Conservation (phyloP, 495 filamentous ascomycete genomes). For the Extremus antarcticus region DNA sequence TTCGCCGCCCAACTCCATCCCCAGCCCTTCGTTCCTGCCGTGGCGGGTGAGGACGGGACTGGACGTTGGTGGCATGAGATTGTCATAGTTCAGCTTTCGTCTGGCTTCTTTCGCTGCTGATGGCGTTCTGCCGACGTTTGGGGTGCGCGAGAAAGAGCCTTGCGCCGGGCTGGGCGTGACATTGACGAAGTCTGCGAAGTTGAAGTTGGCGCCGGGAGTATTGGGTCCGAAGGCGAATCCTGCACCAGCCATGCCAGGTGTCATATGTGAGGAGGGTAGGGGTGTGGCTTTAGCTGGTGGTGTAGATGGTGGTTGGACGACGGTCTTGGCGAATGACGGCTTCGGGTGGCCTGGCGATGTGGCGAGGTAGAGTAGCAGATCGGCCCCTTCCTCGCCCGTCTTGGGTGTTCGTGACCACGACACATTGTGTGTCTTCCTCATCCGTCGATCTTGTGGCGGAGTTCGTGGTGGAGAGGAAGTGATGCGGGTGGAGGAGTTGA, state of each 20-base stretch:
- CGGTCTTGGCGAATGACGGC: constrained; percentile 32
- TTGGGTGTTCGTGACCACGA: constrained; percentile 26
- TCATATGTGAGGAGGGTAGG: constrained; percentile 80
- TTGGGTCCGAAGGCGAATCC: constrained; percentile 43
- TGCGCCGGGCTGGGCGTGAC: constrained; percentile 93
- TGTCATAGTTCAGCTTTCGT: constrained; percentile 58
- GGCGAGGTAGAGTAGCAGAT: constrained; percentile 82
- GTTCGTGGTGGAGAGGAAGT: constrained; percentile 73
- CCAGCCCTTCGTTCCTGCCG: constrained; percentile 26
- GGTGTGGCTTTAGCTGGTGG: constrained; percentile 70
- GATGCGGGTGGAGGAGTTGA: constrained; percentile 39
- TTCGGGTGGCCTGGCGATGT: constrained; percentile 62
- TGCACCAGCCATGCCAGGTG: constrained; percentile 57
- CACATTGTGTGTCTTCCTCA: constrained; percentile 24
- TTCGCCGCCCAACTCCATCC: constrained; percentile 50
- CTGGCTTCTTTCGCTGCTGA: constrained; percentile 45
- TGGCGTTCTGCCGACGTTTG: constrained; percentile 44
- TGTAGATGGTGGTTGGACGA: constrained; percentile 65
- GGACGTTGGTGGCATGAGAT: constrained; percentile 42
- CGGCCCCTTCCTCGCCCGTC: constrained; percentile 73
- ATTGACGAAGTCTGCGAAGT: constrained; percentile 95
- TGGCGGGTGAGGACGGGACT: constrained; percentile 27
- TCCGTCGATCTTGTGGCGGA: constrained; percentile 47
- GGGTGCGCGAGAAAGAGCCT: constrained; percentile 51
- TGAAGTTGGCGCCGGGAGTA: constrained; percentile 62